These are phyloP conservation scores for Berberis vulgaris DNA, from an alignment of 164 flowering plant species.

Conservation along the genomic window DNA sequence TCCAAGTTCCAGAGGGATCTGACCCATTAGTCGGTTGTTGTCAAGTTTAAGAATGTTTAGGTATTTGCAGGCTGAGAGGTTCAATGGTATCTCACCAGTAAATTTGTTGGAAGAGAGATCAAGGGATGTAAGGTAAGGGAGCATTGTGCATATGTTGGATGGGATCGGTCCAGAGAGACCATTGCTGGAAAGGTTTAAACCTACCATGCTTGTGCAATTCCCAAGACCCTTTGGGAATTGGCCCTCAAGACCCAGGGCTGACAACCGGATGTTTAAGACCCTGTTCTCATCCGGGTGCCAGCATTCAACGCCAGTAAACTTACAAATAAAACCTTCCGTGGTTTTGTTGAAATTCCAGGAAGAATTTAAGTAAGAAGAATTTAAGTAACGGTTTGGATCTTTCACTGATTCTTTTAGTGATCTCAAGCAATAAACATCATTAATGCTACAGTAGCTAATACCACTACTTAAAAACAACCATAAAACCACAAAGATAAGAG, in stretches of 20 bases:
- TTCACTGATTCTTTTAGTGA: no score
- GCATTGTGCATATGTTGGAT: conserved; percentile 20
- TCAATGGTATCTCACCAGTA: conserved; percentile 45
- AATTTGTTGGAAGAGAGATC: conserved; percentile 70
- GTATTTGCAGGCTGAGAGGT: conserved; percentile 39
- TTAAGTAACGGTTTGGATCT: not conserved
- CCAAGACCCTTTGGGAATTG: conserved; percentile 49
- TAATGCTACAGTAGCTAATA: no score
- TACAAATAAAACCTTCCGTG: conserved; percentile 61
- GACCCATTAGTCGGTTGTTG: conserved; percentile 27
- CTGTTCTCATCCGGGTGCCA: conserved; percentile 72
- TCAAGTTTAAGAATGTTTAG: conserved; percentile 6
- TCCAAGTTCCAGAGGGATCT: conserved; percentile 43
- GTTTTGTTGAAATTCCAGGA: conserved; percentile 50
- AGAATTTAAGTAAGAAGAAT: conserved; percentile 8
- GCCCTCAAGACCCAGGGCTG: conserved; percentile 58
- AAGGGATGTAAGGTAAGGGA: conserved; percentile 35
- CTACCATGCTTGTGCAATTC: conserved; percentile 57
- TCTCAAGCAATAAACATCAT: no score
- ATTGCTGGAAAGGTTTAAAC: conserved; percentile 66
- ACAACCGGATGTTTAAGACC: conserved; percentile 50
- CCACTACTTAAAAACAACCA: no score
- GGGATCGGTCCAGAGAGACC: conserved; percentile 51
- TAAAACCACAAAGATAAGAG: no score
- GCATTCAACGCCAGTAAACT: conserved; percentile 59